Conservation (phyloP, 2,329 filamentous ascomycete species). For the Alternaria incomplexa region DNA sequence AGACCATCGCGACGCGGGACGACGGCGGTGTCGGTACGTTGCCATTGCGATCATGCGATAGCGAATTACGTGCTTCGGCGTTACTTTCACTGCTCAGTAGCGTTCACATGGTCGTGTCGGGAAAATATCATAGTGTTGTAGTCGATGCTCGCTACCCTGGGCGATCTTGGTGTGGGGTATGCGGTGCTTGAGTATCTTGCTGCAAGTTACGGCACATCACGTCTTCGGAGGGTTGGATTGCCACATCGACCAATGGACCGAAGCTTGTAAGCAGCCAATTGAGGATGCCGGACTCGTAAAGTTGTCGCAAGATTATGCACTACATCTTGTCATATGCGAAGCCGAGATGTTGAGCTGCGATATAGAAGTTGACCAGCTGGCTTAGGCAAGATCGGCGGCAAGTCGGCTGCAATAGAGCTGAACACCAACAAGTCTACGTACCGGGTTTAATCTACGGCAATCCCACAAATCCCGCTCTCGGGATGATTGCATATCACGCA, state of each 20-base stretch:
- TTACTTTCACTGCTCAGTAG: not conserved
- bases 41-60: not conserved
- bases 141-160: not conserved
- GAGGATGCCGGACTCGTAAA: not conserved
- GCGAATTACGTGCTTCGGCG: constrained; percentile 2
- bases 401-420: not conserved
- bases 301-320: not conserved
- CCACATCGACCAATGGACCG: not conserved
- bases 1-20: not conserved
- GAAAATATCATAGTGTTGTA: not conserved
- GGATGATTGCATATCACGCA: constrained; percentile 1
- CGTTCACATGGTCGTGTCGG: not conserved
- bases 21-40: not conserved
- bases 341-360: not conserved
- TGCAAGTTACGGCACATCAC: not conserved
- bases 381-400: not conserved
- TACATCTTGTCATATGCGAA: not conserved
- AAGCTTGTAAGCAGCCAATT: not conserved
- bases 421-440: not conserved
- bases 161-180: not conserved
- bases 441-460: not conserved
- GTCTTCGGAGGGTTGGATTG: not conserved
- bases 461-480: not conserved
- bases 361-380: not conserved
- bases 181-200: not conserved